phyloP scores from a whole-genome alignment of 2,329 filamentous ascomycete genomes.

The Fusarium chlamydosporum region DNA sequence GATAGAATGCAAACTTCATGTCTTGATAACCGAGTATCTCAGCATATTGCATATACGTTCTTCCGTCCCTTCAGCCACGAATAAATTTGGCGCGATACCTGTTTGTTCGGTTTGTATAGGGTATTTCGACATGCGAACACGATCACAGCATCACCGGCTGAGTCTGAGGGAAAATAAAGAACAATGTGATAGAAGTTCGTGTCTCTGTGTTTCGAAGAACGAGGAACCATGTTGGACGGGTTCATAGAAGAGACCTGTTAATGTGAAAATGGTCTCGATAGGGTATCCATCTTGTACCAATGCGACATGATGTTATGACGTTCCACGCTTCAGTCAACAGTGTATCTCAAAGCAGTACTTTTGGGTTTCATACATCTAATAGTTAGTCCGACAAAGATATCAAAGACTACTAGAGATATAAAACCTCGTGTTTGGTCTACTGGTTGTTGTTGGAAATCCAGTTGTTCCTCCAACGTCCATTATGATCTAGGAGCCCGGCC shows the following conservation, averaged over 20 bases:
- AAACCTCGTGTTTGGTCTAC: too few species aligned
- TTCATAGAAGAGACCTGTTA: too few species aligned
- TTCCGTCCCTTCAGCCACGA: too few species aligned
- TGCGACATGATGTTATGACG: background rate
- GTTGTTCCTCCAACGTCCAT: background rate
- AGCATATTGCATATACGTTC: background rate
- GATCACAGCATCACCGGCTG: background rate
- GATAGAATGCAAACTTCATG: too few species aligned
- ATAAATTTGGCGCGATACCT: background rate
- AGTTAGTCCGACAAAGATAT: too few species aligned
- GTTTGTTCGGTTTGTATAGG: background rate
- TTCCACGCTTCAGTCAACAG: background rate
- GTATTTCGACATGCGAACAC: background rate
- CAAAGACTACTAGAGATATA: too few species aligned
- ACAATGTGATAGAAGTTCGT: too few species aligned
- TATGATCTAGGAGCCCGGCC: background rate
- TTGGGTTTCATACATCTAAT: background rate
- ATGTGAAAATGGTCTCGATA: too few species aligned
- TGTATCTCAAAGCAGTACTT: background rate
- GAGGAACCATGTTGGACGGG: too few species aligned
- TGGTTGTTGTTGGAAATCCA: too few species aligned
- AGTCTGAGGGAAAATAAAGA: background rate
- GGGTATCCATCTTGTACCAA: too few species aligned
- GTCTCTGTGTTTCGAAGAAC: too few species aligned
- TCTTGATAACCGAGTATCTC: background rate